Percentiles rank a stretch among this genome's conserved stretches.
Conservation (phyloP, 345 rosid species). For the Salix viminalis region DNA sequence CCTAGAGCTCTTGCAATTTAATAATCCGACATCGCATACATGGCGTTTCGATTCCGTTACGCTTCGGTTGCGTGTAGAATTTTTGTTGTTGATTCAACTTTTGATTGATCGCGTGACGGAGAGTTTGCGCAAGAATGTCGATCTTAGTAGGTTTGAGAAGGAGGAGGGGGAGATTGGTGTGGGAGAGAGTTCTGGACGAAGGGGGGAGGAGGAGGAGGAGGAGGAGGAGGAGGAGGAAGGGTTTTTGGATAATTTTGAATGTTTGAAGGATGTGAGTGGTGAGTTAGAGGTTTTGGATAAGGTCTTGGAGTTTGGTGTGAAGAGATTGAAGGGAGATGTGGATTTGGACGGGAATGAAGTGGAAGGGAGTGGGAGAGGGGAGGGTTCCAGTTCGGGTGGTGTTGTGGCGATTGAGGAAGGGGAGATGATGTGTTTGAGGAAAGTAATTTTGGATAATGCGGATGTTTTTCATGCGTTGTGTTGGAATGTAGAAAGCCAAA, state of each 20-base stretch:
- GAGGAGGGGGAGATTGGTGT: conserved; percentile 21
- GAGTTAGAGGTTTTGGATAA: conserved; percentile 54
- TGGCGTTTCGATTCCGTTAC: conserved; percentile 73
- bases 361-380: conserved; percentile 14
- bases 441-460: conserved; percentile 48
- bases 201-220: conserved; percentile 15
- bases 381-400: background rate
- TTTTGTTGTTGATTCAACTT: conserved; percentile 59
- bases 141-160: conserved; percentile 33
- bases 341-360: conserved; percentile 16
- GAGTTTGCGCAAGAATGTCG: conserved; percentile 29
- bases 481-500: conserved; percentile 61
- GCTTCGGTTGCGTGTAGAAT: conserved; percentile 71
- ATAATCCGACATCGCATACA: conserved; percentile 41
- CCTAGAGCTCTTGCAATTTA: conserved; percentile 60
- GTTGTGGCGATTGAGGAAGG: conserved; percentile 39
- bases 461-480: conserved; percentile 70
- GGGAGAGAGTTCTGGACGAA: conserved; percentile 10
- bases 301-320: conserved; percentile 63
- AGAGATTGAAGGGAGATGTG: conserved; percentile 55
- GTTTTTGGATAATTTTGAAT: conserved; percentile 57
- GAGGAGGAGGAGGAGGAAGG: conserved; percentile 17
- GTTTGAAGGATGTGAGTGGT: conserved; percentile 34
- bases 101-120: conserved; percentile 47
- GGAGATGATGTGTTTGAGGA: conserved; percentile 48